Evolutionary conservation across 768 basidiomycete genomes (phyloP), one percentile per base, ranked within the genome.

Genomic region (Mycena vitilis): DNA sequence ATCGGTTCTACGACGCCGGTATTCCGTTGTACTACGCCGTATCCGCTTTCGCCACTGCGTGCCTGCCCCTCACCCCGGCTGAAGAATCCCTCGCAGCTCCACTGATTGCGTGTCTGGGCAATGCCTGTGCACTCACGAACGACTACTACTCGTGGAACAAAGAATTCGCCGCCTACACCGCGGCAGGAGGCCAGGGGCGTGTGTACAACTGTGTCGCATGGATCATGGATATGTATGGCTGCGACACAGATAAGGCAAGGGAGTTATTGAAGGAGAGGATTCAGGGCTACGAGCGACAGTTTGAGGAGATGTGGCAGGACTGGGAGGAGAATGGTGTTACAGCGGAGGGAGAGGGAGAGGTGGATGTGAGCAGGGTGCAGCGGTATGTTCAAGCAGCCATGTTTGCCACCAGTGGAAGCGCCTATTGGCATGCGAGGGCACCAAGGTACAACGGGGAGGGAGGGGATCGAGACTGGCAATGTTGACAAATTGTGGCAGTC

Each of bases 401-500:
- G 37, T 55, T 55, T 37, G 54, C 54, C 10, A 55, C 54, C 54
- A 55, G 54, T 55, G 54, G 54, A 37, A 55, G 54, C 54, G 54
- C 54, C 20, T 55, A 55, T 55, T 55, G 54, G 54, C 54, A 55
- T 55, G 54, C 54, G 54, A 55, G 54, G 54, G 54, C 57, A 18
- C 57, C 57, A 30, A 59, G 57, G 44, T 59, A 59, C 57, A 59
- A 59, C 23, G 40, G 22, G 30, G 57, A 42, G 30, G 40, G 25
- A 36, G 16, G 42, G 30, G 57, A 8, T 44, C 4, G n/a, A n/a
- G n/a, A n/a, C n/a, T n/a, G n/a, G n/a, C n/a, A n/a, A n/a, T n/a
- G n/a, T n/a, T n/a, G n/a, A n/a, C n/a, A n/a, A n/a, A n/a, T n/a
- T n/a, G n/a, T n/a, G n/a, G n/a, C n/a, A n/a, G n/a, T n/a, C n/a